Conservation (phyloP, 371 early-diverging fungal species). For the Mortierella sp. region DNA sequence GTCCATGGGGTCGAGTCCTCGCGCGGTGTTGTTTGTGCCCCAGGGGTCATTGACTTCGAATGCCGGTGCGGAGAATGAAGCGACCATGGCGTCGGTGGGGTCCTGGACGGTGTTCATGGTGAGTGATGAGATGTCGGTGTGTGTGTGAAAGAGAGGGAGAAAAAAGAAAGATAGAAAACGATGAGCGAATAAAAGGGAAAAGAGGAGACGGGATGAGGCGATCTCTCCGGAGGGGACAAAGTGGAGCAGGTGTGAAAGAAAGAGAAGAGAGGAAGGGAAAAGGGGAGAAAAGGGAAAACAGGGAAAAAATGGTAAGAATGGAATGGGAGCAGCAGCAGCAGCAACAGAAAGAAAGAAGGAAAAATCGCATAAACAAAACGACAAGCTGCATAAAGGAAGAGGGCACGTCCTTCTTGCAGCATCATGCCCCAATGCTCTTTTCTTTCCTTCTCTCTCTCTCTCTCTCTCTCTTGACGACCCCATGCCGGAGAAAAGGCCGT, state of each 20-base stretch:
- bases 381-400: background rate
- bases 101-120: slow-evolving; percentile 35
- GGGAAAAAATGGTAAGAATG: background rate
- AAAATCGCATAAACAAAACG: background rate
- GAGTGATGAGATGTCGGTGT: background rate
- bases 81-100: slow-evolving; percentile 48
- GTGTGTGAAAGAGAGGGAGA: background rate
- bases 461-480: background rate
- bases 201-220: slow-evolving; percentile 2
- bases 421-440: background rate
- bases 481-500: background rate
- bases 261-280: no score
- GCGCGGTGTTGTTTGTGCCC: slow-evolving; percentile 37
- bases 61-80: slow-evolving; percentile 45
- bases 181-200: background rate
- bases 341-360: background rate
- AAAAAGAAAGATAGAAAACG: background rate
- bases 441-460: background rate
- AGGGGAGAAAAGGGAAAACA: background rate
- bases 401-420: background rate
- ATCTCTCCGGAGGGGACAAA: background rate
- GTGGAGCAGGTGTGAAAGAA: background rate
- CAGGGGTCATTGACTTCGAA: slow-evolving; percentile 59
- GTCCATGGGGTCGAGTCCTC: slow-evolving; percentile 38
- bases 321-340: background rate